Conservation (phyloP, 108 stramenopile genomes). For the Aurantiochytrium sp. region DNA sequence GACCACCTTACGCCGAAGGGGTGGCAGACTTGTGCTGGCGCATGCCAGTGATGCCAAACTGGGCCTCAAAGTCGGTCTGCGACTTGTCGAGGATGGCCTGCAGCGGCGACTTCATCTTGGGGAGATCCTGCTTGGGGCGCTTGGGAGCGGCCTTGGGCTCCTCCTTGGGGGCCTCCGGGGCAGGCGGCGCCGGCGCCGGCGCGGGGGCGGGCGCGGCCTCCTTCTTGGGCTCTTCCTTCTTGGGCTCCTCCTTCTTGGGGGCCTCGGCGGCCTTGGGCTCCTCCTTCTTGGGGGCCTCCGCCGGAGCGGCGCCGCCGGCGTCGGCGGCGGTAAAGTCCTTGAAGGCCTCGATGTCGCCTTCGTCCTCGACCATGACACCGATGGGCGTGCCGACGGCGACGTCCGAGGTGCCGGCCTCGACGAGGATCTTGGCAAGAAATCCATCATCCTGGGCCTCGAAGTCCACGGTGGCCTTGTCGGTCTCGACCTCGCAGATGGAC, state of each 20-base stretch:
- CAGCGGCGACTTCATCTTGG: slow-evolving; percentile 8
- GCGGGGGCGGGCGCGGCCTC: neutral
- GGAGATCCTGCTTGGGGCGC: neutral
- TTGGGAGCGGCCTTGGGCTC: neutral
- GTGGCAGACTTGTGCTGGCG: neutral
- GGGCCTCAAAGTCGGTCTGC: neutral
- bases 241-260: neutral
- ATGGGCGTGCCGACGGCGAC: slow-evolving; percentile 80
- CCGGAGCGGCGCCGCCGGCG: slow-evolving; percentile 4
- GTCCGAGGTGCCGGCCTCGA: slow-evolving; percentile 50
- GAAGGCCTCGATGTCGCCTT: slow-evolving; percentile 70
- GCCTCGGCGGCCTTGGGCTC: neutral
- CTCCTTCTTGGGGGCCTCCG: neutral
- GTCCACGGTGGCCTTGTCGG: slow-evolving; percentile 94
- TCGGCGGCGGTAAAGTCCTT: slow-evolving; percentile 56
- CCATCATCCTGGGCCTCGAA: slow-evolving; percentile 97
- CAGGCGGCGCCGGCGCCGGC: neutral
- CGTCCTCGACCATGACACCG: slow-evolving; percentile 78
- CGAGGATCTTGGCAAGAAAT: slow-evolving; percentile 87
- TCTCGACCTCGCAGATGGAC: slow-evolving; percentile 82
- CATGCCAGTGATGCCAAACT: neutral
- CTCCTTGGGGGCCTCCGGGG: neutral
- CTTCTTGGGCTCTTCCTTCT: neutral
- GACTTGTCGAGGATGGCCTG: neutral
- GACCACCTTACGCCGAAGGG: neutral